Base-by-base conservation (phyloP, 768 basidiomycete genomes). In the Gymnopilus junonius region DNA sequence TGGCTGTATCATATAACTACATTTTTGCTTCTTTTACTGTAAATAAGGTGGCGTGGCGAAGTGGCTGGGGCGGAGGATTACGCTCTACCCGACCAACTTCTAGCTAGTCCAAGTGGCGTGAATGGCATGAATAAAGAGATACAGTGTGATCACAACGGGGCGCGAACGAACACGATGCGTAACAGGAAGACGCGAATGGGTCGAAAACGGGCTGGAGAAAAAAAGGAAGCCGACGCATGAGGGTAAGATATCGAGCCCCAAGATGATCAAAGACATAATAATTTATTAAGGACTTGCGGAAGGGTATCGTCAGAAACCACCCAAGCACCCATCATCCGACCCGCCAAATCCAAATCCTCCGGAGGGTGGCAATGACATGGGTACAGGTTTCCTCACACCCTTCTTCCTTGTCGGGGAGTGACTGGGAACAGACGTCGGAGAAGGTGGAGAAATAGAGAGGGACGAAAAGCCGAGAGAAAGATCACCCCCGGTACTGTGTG, bases 261-360 rank as follows among this genome's bases (percentile, higher is more conserved):
- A 55, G 12, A 34, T n/a, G 40, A 23, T 43, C 53, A 32, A 62
- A 43, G 23, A 23, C 40, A 48, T 31, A 31, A 58, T 45, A 43
- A 58, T 20, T 46, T 31, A 42, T 17, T 23, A 12, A 34, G 54
- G 21, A 25, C 21, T 55, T 37, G 23, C 39, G 15, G 54, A 25
- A 7, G 14, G 4, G 15, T 15, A 29, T 29, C 54, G n/a, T 60
- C 46, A 82, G 70, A 82, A 82, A n/a, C 80, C 80, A 43, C 80
- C 80, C 8, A 82, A 73, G 55, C 80, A 82, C 17, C 80, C 77
- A 67, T 81, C 78, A 62, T 81, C 80, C 39, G 69, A 63, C 15
- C 69, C 53, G 32, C 70, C 69, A 62, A 80, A 74, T 8, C 59
- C 57, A 29, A 55, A 54, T 20, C 43, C 14, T 32, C 55, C 17